Base-by-base conservation (phyloP, 306 rosid genomes). In the Acacia crassicarpa region DNA sequence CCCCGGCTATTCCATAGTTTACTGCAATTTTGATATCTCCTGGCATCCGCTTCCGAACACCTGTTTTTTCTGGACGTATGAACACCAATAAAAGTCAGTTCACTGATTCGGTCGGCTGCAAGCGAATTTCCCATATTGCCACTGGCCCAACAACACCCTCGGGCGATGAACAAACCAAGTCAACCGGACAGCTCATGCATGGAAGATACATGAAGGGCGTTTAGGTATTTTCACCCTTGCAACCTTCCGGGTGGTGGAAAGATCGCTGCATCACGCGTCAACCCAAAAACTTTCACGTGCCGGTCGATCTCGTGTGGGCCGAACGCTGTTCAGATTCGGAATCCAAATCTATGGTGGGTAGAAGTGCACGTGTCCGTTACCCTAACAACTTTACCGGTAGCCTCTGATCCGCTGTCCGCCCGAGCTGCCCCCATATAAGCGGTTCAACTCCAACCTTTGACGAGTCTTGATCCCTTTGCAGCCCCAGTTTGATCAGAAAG, bases 371-470 rank as follows among this genome's bases (percentile, higher is more conserved):
- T 87, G 93, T 76, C 85, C 11, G 14, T 74, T 54, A 32, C 10
- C 75, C 1, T 22, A 78, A 59, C 8, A 23, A 3, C 4, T 70
- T 78, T 48, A 86, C 92, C 84, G 84, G 83, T 80, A 71, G 94
- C 91, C 93, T 87, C 96, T 90, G 81, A 93, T 90, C 62, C 71
- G 68, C 81, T 51, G 94, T 89, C 62, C 71, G 56, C 83, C 75
- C 38, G 27, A 84, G 72, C 20, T 43, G 45, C 82, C 30, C 82
- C 82, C 83, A 89, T 83, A 85, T 78, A 2, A 23, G 53, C 66
- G 53, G 78, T 77, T 71, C 86, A 75, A 76, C 22, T 27, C 79
- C 23, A 0, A 4, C 32, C 0, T 20, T 9, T 14, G 11, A 38
- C 38, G 56, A 65, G 25, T 84, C 82, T 32, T 23, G 79, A 61